These are phyloP conservation scores for Botrytis cinerea DNA, from an alignment of 2,329 filamentous ascomycete species.

Conservation along the genomic window DNA sequence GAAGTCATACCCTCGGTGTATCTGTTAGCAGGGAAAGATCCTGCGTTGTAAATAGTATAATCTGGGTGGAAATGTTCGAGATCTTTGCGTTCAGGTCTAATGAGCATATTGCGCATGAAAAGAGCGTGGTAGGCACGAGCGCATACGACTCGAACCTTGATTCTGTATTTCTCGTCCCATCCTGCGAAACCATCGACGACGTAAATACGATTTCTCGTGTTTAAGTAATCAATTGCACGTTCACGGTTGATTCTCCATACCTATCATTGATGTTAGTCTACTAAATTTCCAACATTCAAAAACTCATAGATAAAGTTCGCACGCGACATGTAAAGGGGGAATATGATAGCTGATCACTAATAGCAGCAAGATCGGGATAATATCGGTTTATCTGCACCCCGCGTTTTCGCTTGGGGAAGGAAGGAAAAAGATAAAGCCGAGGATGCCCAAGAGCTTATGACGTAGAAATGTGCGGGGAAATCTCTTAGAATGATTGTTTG, in stretches of 20 bases:
- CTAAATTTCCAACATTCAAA: not conserved
- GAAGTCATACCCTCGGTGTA: constrained; percentile 99
- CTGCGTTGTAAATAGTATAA: constrained; percentile 99
- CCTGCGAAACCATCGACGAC: constrained; percentile 96
- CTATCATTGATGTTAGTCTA: constrained; percentile 49
- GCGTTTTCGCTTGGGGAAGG: constrained; percentile 19
- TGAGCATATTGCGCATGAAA: constrained; percentile 99
- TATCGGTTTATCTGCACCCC: constrained; percentile 23
- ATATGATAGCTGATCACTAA: not conserved
- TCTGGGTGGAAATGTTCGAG: constrained; percentile 97
- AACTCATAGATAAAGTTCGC: not conserved
- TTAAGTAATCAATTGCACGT: constrained; percentile 97
- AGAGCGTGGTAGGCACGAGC: constrained; percentile 98
- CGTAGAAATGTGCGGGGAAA: constrained; percentile 22
- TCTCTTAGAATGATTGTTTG: not conserved
- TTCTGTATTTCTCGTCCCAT: constrained; percentile 98
- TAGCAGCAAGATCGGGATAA: constrained; percentile 1
- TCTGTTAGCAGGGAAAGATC: constrained; percentile 96
- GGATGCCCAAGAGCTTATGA: constrained; percentile 22
- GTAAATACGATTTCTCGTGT: constrained; percentile 98
- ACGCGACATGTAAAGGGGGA: not conserved
- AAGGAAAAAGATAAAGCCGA: constrained; percentile 19
- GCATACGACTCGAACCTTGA: constrained; percentile 96
- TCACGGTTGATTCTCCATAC: constrained; percentile 99
- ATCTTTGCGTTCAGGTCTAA: constrained; percentile 87